Evolutionary conservation across 495 filamentous ascomycete genomes (phyloP).

Genomic region (Bombardia bombarda): DNA sequence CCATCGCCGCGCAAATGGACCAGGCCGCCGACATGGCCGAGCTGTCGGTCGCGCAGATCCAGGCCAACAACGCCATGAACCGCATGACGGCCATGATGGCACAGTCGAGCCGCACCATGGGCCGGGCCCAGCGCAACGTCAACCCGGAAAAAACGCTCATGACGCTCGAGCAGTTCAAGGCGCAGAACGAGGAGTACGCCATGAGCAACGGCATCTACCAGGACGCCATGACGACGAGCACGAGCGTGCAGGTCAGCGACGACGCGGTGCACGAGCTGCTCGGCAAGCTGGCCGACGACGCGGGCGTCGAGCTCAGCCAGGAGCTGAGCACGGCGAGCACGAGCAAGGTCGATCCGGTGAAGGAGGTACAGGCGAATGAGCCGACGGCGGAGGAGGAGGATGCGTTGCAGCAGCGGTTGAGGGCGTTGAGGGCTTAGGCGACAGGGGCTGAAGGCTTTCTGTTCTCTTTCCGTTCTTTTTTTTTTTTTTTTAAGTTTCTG

Average conservation of each 20-base stretch:
- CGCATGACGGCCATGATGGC: slow-evolving; percentile 47
- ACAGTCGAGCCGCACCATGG: slow-evolving; percentile 41
- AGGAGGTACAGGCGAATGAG: slow-evolving; percentile 29
- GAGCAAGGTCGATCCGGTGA: slow-evolving; percentile 43
- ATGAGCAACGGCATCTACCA: slow-evolving; percentile 77
- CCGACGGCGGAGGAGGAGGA: slow-evolving; percentile 57
- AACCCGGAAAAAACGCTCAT: slow-evolving; percentile 58
- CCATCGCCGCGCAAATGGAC: slow-evolving; percentile 46
- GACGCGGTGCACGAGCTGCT: slow-evolving; percentile 78
- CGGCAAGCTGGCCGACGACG: slow-evolving; percentile 74
- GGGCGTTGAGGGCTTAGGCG: slow-evolving; percentile 41
- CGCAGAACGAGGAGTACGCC: slow-evolving; percentile 78
- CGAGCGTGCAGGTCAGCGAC: slow-evolving; percentile 68
- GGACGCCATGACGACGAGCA: slow-evolving; percentile 68
- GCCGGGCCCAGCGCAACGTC: slow-evolving; percentile 66
- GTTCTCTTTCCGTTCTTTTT: neutral
- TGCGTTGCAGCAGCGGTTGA: slow-evolving; percentile 50
- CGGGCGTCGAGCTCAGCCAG: slow-evolving; percentile 62
- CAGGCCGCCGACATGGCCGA: slow-evolving; percentile 48
- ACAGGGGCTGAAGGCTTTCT: neutral
- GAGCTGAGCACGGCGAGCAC: slow-evolving; percentile 58
- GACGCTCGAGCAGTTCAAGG: slow-evolving; percentile 71
- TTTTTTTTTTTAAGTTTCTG: too few relatives aligned
- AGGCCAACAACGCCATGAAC: slow-evolving; percentile 48
- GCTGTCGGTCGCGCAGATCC: slow-evolving; percentile 42